Conservation (phyloP, 352 stramenopile species). For the Halophytophthora batemanensis region DNA sequence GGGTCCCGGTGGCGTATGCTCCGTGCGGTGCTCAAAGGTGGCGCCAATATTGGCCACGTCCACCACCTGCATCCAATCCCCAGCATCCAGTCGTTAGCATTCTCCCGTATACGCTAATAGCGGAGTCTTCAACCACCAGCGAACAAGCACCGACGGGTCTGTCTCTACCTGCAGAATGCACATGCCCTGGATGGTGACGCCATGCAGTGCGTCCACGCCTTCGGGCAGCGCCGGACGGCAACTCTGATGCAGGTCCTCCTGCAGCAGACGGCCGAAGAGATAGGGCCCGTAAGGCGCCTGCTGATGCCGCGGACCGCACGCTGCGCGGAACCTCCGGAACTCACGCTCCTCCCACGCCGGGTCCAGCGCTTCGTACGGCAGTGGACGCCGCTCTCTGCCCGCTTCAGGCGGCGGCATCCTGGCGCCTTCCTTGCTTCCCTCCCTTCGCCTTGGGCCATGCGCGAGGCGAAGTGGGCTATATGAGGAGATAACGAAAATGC, state of each 20-base stretch:
- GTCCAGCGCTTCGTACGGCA: conserved; percentile 62
- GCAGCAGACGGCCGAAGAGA: conserved; percentile 57
- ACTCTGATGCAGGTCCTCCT: conserved; percentile 65
- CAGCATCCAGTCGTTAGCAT: too few relatives aligned
- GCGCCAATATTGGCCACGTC: conserved; percentile 78
- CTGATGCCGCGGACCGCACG: conserved; percentile 9
- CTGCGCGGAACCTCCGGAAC: conserved; percentile 32
- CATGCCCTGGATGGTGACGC: conserved; percentile 53
- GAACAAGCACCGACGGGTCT: neutral
- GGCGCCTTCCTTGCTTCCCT: neutral
- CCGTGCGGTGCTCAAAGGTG: conserved; percentile 67
- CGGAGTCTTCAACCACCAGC: too few relatives aligned
- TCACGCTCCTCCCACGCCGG: conserved; percentile 52
- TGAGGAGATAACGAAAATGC: too few relatives aligned
- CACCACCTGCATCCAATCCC: conserved; percentile 75
- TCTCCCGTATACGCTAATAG: too few relatives aligned
- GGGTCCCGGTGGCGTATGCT: conserved; percentile 49
- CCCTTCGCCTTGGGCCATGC: too few relatives aligned
- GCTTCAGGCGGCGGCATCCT: conserved; percentile 2
- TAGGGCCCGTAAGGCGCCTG: conserved; percentile 37
- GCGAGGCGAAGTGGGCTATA: too few relatives aligned
- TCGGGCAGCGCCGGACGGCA: conserved; percentile 55
- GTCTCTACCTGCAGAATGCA: conserved; percentile 65
- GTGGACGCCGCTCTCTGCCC: conserved; percentile 15
- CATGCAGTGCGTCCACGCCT: conserved; percentile 44